Conservation (phyloP, 176 grass and related monocot genomes). For the Raddia distichophylla region DNA sequence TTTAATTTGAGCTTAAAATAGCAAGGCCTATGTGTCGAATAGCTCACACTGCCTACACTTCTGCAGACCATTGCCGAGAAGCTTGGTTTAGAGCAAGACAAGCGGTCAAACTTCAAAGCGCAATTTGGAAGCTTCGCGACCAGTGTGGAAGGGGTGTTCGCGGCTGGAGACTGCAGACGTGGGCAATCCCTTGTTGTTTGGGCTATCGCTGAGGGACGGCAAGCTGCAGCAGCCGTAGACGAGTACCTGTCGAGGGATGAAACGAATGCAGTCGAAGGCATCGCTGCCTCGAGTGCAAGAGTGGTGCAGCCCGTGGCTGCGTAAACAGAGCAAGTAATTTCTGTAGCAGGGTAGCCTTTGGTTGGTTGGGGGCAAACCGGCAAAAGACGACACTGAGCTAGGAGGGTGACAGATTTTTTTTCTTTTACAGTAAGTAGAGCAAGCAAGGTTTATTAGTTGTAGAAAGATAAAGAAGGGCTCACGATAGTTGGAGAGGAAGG, state of each 20-base stretch:
- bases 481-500: conserved; percentile 9
- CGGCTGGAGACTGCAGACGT: conserved; percentile 64
- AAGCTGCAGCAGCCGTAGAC: conserved; percentile 58
- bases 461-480: conserved; percentile 11
- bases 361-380: neutral
- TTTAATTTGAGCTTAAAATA: no score
- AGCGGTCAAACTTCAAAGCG: conserved; percentile 61
- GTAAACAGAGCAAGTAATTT: conserved; percentile 12
- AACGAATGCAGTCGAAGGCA: neutral
- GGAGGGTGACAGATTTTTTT: neutral
- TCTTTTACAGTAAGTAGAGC: neutral
- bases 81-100: conserved; percentile 58
- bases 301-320: conserved; percentile 39
- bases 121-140: conserved; percentile 54
- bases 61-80: conserved; percentile 50
- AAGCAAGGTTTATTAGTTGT: neutral
- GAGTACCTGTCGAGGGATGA: conserved; percentile 45
- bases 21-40: neutral
- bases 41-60: conserved; percentile 1
- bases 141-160: conserved; percentile 62
- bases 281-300: neutral
- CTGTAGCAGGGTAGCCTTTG: no score
- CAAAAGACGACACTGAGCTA: neutral
- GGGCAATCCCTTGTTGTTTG: conserved; percentile 75
- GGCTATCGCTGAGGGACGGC: conserved; percentile 67